Conservation (phyloP, 345 rosid genomes). For the Physaria fendleri region DNA sequence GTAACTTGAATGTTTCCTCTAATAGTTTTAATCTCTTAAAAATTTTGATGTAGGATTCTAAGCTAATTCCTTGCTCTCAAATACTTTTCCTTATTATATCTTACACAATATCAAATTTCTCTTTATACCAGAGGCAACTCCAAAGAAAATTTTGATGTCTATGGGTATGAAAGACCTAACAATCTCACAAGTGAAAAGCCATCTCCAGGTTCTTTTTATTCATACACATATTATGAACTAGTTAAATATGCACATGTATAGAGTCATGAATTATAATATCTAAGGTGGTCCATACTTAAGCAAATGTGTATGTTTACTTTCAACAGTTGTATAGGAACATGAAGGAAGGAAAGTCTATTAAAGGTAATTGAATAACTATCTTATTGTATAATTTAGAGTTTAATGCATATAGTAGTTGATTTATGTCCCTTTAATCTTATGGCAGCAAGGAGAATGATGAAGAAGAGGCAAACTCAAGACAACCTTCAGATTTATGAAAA, state of each 20-base stretch:
- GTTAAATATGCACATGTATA: neutral
- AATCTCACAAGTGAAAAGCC: neutral
- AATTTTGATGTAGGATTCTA: too few relatives aligned
- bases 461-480: neutral
- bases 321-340: constrained; percentile 15
- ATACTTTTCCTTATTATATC: too few relatives aligned
- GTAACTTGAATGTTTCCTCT: too few relatives aligned
- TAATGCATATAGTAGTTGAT: neutral
- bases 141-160: neutral
- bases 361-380: constrained; percentile 2
- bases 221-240: neutral
- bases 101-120: too few relatives aligned
- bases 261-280: neutral
- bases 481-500: neutral
- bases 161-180: neutral
- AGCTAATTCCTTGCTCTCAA: too few relatives aligned
- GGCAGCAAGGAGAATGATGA: neutral
- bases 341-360: neutral
- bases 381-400: neutral
- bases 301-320: neutral
- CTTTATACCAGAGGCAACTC: neutral
- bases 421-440: neutral
- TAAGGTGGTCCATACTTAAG: neutral
- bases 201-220: neutral
- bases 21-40: too few relatives aligned